Evolutionary conservation across 2,329 filamentous ascomycete species (phyloP).

Genomic region (Teratosphaeriaceae sp.): DNA sequence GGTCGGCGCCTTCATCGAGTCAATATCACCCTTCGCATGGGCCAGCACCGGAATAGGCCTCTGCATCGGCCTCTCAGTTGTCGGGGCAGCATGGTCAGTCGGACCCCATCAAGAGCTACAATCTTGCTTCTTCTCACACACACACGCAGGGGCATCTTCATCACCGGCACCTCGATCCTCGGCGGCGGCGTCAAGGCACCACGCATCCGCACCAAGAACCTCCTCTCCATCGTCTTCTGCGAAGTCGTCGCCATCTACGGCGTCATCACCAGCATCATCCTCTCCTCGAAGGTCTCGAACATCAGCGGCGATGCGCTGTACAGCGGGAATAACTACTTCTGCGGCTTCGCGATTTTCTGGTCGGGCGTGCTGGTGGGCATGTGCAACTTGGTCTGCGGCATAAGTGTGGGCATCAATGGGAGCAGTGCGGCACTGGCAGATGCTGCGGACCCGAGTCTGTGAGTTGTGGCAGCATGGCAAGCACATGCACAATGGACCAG

Average conservation of each 20-base stretch:
- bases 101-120: constrained; percentile 3
- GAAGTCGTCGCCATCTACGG: constrained; percentile 99
- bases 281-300: constrained; percentile 80
- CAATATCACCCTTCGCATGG: constrained; percentile 91
- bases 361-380: constrained; percentile 86
- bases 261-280: constrained; percentile 99
- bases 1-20: constrained; percentile 91
- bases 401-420: constrained; percentile 96
- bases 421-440: constrained; percentile 94
- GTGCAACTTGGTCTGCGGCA: constrained; percentile 93
- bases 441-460: constrained; percentile 86
- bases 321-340: constrained; percentile 79
- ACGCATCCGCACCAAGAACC: constrained; percentile 97
- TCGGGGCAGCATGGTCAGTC: constrained; percentile 86
- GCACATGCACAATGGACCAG: constrained; percentile 8
- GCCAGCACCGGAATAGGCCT: constrained; percentile 83
- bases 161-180: constrained; percentile 94
- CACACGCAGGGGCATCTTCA: constrained; percentile 82
- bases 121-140: constrained; percentile 13
- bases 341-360: constrained; percentile 95
- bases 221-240: constrained; percentile 99
- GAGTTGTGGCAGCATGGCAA: constrained; percentile 34
- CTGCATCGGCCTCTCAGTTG: constrained; percentile 92
- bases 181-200: constrained; percentile 95
- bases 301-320: constrained; percentile 60